Evolutionary conservation across 192 early-diverging fungal species (phyloP), one percentile per base, ranked within the genome.

Genomic region (Umbelopsis ramanniana): DNA sequence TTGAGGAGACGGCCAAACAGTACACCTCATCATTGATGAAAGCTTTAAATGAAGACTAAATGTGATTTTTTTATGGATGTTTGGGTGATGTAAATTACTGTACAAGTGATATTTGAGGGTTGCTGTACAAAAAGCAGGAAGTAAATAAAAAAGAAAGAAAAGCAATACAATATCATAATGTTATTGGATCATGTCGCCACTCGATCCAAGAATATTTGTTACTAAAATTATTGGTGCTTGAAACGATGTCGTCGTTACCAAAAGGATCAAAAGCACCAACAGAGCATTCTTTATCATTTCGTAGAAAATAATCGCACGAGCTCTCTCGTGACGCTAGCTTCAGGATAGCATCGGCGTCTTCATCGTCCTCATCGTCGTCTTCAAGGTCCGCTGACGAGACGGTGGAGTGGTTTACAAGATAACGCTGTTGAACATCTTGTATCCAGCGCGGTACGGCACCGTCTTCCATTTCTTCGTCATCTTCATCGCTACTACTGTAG

Each of bases 161-260:
- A 19, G 35, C 57, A 63, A 63, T 63, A 19, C 7, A 17, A 19
- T 29, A 17, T 63, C 17, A 63, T 37, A 63, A 29, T n/a, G 57
- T 37, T 63, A 63, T 63, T 63, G 57, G 26, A 37, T 63, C 33
- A 63, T 37, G 26, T 19, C 57, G 57, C 57, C 57, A 63, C 35
- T 63, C 33, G 57, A 63, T 63, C 57, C 57, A 63, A 19, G 57
- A 63, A 37, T 63, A 63, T n/a, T 63, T 63, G 57, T 63, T 63
- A 37, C 17, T 38, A 26, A 63, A 63, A 19, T 29, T 63, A 35
- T 43, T 43, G 40, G 57, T 37, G 33, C 26, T 35, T 37, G 33
- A 29, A 26, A 63, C 57, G 24, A 63, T 29, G 14, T 63, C 57
- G 5, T 37, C 29, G 57, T 26, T 35, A 63, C 26, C 57, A 63